Evolutionary conservation across 2,329 filamentous ascomycete genomes (phyloP).

Genomic region (Trichophyton verrucosum): DNA sequence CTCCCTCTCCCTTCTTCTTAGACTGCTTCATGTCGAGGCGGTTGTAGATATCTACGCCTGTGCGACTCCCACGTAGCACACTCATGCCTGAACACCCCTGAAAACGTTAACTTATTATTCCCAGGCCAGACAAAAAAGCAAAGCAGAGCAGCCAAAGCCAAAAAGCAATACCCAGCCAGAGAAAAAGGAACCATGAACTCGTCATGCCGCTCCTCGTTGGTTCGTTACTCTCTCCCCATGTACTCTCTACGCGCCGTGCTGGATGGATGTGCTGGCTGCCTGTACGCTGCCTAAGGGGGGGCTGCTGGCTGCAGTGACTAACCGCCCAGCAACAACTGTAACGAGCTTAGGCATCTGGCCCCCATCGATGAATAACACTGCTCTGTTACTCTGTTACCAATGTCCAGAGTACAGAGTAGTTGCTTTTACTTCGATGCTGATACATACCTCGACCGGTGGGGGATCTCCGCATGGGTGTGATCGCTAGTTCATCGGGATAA

Average conservation of each 20-base stretch:
- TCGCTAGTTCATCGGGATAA: neutral
- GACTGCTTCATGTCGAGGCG: no score
- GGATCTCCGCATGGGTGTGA: constrained; percentile 3
- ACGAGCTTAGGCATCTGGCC: no score
- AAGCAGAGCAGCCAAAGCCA: neutral
- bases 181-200: no score
- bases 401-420: neutral
- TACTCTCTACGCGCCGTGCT: no score
- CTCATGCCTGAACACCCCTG: neutral
- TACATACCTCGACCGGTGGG: neutral
- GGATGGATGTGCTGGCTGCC: no score
- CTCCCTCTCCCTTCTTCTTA: no score
- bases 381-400: no score
- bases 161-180: no score
- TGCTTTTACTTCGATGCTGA: neutral
- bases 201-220: neutral
- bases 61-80: neutral
- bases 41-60: neutral
- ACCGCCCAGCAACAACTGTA: no score
- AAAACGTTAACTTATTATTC: neutral
- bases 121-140: neutral
- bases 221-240: neutral
- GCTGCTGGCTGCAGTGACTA: neutral
- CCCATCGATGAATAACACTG: no score
- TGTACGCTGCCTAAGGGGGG: no score